These are phyloP conservation scores for Metarhizium sp. DNA, from an alignment of 2,329 filamentous ascomycete genomes.

Conservation along the genomic window DNA sequence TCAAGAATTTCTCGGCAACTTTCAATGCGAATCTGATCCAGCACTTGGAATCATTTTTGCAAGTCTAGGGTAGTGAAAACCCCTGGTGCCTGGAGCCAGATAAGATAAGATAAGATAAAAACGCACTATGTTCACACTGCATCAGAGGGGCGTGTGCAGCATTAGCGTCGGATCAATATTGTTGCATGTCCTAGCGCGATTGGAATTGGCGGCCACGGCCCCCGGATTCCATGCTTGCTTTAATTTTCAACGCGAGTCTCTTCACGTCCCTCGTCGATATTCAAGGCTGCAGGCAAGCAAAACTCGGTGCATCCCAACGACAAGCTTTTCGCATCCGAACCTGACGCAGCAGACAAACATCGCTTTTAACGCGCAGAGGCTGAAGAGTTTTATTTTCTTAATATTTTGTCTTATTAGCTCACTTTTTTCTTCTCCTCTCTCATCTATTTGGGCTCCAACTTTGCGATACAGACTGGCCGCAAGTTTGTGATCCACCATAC, in stretches of 20 bases:
- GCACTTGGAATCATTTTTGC: not conserved
- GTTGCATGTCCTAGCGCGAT: constrained; percentile 27
- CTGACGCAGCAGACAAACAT: constrained; percentile 3
- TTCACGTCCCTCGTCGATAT: not conserved
- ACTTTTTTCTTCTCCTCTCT: not conserved
- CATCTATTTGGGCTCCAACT: constrained; percentile 5
- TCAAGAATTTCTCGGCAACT: not conserved
- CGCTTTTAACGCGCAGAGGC: not conserved
- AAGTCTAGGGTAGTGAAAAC: not conserved
- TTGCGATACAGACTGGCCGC: constrained; percentile 5
- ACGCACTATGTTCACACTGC: constrained; percentile 4
- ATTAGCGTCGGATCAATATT: constrained; percentile 25
- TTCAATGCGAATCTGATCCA: not conserved
- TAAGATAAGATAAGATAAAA: constrained; percentile 8
- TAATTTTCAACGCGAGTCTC: constrained; percentile 29
- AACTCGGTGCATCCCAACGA: not conserved
- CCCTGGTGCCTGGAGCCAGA: constrained; percentile 1
- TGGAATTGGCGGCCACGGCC: constrained; percentile 30
- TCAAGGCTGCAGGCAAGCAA: constrained; percentile 8
- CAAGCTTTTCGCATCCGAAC: not conserved
- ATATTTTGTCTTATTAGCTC: not conserved
- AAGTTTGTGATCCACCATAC: constrained; percentile 12
- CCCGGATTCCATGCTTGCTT: constrained; percentile 27
- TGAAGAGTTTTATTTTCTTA: not conserved
- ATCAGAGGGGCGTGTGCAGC: not conserved